Base-by-base conservation (phyloP, 164 flowering plant genomes). In the Akebia trifoliata region DNA sequence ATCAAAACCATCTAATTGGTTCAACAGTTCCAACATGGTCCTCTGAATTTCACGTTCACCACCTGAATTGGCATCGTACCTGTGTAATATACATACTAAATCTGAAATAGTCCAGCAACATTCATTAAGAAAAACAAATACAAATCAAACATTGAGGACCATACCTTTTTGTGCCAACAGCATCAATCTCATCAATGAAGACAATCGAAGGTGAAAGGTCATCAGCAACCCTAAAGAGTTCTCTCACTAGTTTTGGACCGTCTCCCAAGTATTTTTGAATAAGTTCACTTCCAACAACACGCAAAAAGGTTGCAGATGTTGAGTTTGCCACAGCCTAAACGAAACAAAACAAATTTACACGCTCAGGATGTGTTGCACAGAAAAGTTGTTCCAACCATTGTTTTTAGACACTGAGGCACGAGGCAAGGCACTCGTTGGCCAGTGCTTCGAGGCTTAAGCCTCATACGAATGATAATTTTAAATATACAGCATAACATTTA, bases 31-130 rank as follows among this genome's bases (percentile, higher is more conserved):
- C 70, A 91, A 70, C 96, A 91, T 88, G 15, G 92, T 91, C 76
- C 96, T 83, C 69, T 91, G 98, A 54, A 91, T 86, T 57, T 91
- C 98, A 70, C 98, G 92, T 62, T 91, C 98, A 48, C 96, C 98
- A 32, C 96, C 96, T 25, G 96, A 84, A 66, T 86, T 83, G 35
- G 96, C 94, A 70, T 88, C 96, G 62, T 86, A 91, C 82, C 97
- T 85, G 75, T 1, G 39, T 9, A 18, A 22, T 18, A 28, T 6
- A 35, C n/a, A n/a, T 21, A 10, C 12, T 20, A 26, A 46, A 54
- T 49, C 46, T 56, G 38, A 54, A 38, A 12, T 12, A 20, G 6
- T 43, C 46, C 54, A 40, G 18, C 12, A 26, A 11, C 15, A 39
- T 20, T 7, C 1, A 29, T 21, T 10, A 8, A 12, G 11, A 29